phyloP scores from a whole-genome alignment of 345 rosid species.

The Brassica carinata region DNA sequence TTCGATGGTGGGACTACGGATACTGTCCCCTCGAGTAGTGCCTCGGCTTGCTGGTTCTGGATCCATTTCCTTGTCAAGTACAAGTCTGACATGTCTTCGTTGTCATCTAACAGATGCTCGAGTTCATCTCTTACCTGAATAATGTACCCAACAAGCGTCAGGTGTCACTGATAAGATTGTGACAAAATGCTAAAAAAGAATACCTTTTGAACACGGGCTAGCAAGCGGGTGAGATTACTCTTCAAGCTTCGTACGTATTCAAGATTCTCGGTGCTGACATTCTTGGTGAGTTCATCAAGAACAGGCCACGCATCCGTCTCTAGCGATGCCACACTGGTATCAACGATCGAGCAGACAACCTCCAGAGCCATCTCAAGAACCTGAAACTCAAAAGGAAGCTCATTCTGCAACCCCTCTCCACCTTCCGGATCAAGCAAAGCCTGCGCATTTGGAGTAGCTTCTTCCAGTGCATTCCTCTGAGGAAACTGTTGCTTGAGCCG shows the following conservation, averaged over 20 bases:
- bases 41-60: slow-evolving; percentile 76
- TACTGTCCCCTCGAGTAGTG: slow-evolving; percentile 46
- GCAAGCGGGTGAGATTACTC: background rate
- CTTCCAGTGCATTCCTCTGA: background rate
- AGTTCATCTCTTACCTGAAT: slow-evolving; percentile 85
- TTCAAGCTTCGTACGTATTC: background rate
- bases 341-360: background rate
- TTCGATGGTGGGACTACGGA: slow-evolving; percentile 8
- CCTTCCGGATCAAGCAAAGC: background rate
- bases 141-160: background rate
- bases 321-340: background rate
- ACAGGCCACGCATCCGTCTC: background rate
- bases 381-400: background rate
- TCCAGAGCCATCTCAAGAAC: background rate
- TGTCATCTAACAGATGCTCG: slow-evolving; percentile 83
- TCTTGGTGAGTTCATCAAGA: background rate
- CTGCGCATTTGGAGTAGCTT: background rate
- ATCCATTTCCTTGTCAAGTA: slow-evolving; percentile 80
- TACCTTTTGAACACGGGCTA: background rate
- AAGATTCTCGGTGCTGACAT: background rate
- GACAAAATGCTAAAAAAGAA: background rate
- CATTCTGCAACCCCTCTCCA: background rate
- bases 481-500: background rate
- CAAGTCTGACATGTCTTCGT: slow-evolving; percentile 84
- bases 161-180: too few relatives aligned